A percentile compares a stretch with the other conserved stretches of the same genome.
Conservation (phyloP, 176 grass and related monocot species). For the Eleusine coracana region DNA sequence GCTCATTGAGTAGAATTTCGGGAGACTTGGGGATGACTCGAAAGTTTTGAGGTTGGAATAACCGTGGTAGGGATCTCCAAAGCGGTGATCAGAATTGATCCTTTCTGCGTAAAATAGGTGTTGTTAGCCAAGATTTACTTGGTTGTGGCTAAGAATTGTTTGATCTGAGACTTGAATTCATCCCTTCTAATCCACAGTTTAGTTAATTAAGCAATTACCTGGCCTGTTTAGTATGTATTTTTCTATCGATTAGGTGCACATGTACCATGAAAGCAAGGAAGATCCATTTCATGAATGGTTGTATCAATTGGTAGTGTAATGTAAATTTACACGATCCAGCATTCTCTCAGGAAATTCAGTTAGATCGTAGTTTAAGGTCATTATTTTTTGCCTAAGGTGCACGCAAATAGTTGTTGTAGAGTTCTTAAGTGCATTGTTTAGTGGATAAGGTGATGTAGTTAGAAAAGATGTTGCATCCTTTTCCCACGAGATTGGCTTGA, state of each 20-base stretch:
- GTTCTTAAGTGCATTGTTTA: background rate
- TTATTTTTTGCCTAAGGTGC: background rate
- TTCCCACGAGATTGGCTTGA: background rate
- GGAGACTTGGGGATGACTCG: background rate
- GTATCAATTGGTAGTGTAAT: background rate
- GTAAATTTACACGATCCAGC: background rate
- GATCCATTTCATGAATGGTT: background rate
- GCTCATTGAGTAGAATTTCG: background rate
- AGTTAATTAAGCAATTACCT: background rate
- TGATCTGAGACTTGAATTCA: background rate
- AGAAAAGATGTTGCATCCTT: background rate
- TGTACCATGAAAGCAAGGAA: background rate
- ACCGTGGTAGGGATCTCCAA: conserved; percentile 23
- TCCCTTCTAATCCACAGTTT: background rate
- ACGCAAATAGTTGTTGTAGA: conserved; percentile 11
- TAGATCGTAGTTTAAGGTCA: background rate
- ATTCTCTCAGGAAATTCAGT: background rate
- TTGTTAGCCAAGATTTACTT: background rate
- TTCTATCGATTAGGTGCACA: background rate
- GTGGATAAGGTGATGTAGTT: conserved; percentile 38
- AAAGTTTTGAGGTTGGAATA: background rate
- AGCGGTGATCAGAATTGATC: background rate
- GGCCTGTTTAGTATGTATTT: background rate
- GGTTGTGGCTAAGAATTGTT: background rate
- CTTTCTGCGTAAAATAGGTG: background rate